Evolutionary conservation across 331 rosid genomes (phyloP), one percentile per base, ranked within the genome.

Genomic region (Spiraea crenata): DNA sequence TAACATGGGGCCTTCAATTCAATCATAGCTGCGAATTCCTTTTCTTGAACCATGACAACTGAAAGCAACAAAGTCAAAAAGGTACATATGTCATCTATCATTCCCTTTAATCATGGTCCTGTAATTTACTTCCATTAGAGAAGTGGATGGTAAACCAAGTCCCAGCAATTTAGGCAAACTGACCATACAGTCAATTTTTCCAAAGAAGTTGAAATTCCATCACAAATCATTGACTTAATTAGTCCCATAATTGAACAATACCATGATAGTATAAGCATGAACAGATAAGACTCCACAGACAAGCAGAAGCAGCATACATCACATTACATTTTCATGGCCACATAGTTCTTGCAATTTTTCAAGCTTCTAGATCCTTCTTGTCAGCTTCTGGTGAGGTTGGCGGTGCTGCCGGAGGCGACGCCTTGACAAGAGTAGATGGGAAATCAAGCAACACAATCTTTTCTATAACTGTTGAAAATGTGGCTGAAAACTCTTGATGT

Each of bases 371-470:
- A 69, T 81, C 70, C 69, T 41, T 85, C 73, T 70, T 81, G 80
- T 6, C 52, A 55, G 49, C 64, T 13, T 59, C 45, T 0, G 74
- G 77, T 1, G 75, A 61, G 47, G 67, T 39, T 51, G 74, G 11
- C 10, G 80, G 63, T 17, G 39, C 55, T 16, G n/a, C 31, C 45
- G 37, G 37, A 25, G 62, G 38, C 48, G 49, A 31, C 39, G 81
- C 42, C 83, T 92, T 92, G 80, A 83, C 87, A 57, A 80, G 87
- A 49, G 75, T 76, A 17, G 98, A 48, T 8, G 95, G 88, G 82
- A 91, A 93, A 84, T 93, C 99, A 56, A 93, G 87, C 47, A 93
- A 75, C 79, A 93, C 91, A 71, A 93, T 82, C 68, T 93, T 91
- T 61, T 93, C 97, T 62, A 93, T 86, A 6, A 90, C 96, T 16